A percentile compares a stretch with the other conserved stretches of the same genome.
Conservation (phyloP, 176 grass and related monocot species). For the Carex pumila region DNA sequence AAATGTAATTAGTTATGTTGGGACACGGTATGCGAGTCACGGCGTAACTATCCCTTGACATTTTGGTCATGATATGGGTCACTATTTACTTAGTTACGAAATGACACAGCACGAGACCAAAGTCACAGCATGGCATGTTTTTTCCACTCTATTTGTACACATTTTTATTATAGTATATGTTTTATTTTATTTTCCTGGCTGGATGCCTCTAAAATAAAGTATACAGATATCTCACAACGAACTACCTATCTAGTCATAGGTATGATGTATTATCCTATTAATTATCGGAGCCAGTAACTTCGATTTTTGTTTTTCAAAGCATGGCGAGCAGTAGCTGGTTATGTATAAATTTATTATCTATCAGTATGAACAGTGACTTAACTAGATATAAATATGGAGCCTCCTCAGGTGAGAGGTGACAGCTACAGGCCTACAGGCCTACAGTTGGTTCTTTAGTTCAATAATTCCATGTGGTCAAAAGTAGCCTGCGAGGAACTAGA, state of each 20-base stretch:
- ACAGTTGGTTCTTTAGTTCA: background rate
- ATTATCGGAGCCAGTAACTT: background rate
- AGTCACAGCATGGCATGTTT: too few relatives aligned
- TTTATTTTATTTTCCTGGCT: background rate
- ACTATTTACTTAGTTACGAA: too few relatives aligned
- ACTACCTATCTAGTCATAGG: background rate
- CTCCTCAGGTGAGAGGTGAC: constrained; percentile 10
- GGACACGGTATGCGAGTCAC: too few relatives aligned
- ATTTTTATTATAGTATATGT: too few relatives aligned
- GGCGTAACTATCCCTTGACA: too few relatives aligned
- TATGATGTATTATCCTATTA: background rate
- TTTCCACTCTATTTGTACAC: too few relatives aligned
- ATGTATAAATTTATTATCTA: background rate
- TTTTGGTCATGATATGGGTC: too few relatives aligned
- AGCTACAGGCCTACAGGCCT: background rate
- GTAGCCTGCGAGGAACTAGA: background rate
- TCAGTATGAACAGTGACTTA: background rate
- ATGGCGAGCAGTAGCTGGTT: background rate
- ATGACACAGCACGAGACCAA: too few relatives aligned
- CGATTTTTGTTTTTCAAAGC: background rate
- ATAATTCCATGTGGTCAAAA: constrained; percentile 22
- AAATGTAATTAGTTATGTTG: too few relatives aligned
- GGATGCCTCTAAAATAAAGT: background rate
- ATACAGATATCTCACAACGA: background rate
- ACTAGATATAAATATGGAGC: background rate